These are phyloP conservation scores for Piper longum DNA, from an alignment of 164 flowering plant species.

Conservation along the genomic window DNA sequence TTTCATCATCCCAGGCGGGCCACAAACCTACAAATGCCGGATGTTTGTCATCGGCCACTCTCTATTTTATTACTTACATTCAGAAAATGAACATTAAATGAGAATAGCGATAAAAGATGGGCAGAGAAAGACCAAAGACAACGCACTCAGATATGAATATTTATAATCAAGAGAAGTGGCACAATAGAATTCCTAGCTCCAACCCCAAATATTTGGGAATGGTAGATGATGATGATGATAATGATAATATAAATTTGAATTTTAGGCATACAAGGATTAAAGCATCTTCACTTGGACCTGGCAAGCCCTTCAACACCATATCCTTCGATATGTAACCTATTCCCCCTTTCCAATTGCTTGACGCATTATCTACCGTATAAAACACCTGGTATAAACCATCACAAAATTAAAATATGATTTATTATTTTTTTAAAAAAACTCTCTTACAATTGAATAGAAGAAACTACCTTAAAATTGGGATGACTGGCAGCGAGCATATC, in stretches of 20 bases:
- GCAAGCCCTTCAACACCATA: constrained; percentile 79
- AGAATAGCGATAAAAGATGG: too few species aligned
- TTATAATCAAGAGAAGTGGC: not conserved
- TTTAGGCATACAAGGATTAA: constrained; percentile 64
- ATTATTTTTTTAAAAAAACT: not conserved
- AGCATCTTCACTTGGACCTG: constrained; percentile 67
- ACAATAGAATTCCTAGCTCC: not conserved
- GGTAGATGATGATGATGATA: not conserved
- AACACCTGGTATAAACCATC: constrained; percentile 34
- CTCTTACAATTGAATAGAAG: not conserved
- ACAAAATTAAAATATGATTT: not conserved
- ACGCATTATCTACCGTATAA: constrained; percentile 86
- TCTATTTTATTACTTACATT: not conserved
- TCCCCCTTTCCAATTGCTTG: constrained; percentile 89
- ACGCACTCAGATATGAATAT: too few species aligned
- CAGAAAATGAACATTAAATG: too few species aligned
- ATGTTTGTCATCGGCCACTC: not conserved
- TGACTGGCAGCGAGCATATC: constrained; percentile 68
- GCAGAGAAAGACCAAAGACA: too few species aligned
- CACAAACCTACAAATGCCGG: constrained; percentile 52
- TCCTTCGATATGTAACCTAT: constrained; percentile 70
- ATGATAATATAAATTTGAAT: not conserved
- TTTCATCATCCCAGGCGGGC: constrained; percentile 95
- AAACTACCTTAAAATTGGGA: constrained; percentile 82
- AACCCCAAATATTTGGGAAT: not conserved